A percentile compares a stretch with the other conserved stretches of the same genome.
Conservation (phyloP, 805 yeast genomes). For the Ogataea henricii region DNA sequence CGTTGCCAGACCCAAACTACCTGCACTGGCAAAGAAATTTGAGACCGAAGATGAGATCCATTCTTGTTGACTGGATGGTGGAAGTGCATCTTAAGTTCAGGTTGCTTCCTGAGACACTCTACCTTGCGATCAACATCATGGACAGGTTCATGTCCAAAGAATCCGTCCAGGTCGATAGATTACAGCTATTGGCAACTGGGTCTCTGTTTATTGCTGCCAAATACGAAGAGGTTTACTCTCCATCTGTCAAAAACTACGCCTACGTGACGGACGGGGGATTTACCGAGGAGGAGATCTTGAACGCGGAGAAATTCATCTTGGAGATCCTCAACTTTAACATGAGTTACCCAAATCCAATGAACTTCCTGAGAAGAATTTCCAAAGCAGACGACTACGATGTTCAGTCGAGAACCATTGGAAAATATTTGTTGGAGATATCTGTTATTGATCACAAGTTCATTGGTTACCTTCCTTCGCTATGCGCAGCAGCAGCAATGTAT, state of each 20-base stretch:
- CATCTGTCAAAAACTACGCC: constrained; percentile 82
- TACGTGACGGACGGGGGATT: constrained; percentile 87
- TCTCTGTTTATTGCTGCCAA: constrained; percentile 88
- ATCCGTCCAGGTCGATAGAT: constrained; percentile 70
- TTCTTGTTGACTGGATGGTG: constrained; percentile 90
- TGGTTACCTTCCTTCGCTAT: constrained; percentile 70
- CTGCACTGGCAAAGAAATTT: constrained; percentile 62
- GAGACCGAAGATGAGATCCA: constrained; percentile 81
- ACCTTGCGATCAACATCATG: constrained; percentile 79
- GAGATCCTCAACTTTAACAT: constrained; percentile 72
- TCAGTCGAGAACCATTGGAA: constrained; percentile 80
- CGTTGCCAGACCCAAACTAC: constrained; percentile 74
- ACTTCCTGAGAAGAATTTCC: constrained; percentile 82
- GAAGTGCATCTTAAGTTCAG: constrained; percentile 85
- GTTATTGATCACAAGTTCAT: constrained; percentile 75
- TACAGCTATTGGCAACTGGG: constrained; percentile 86
- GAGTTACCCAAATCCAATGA: constrained; percentile 87
- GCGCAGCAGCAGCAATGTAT: constrained; percentile 89
- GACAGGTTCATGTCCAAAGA: constrained; percentile 82
- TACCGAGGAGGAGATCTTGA: constrained; percentile 75
- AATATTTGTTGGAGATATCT: constrained; percentile 77
- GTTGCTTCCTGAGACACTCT: constrained; percentile 82
- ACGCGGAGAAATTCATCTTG: constrained; percentile 79
- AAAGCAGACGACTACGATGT: constrained; percentile 90
- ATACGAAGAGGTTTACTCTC: constrained; percentile 88